Conservation (phyloP, 441 rosid species). For the Euphorbia celastroides region DNA sequence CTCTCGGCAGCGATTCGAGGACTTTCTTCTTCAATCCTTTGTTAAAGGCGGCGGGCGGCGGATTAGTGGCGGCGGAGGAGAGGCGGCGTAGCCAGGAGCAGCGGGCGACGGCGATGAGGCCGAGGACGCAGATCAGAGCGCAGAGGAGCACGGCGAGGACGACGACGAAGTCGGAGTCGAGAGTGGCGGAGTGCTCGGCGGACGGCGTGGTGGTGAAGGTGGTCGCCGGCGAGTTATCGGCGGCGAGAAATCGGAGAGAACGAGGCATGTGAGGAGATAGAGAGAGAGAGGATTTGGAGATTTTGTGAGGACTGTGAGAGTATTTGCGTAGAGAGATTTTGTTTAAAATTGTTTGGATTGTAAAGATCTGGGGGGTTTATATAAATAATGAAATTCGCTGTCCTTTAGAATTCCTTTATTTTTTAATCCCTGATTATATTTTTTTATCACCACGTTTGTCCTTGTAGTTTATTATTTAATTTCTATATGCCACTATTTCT, state of each 20-base stretch:
- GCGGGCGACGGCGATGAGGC: constrained; percentile 69
- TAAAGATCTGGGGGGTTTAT: constrained; percentile 13
- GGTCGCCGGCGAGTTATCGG: constrained; percentile 29
- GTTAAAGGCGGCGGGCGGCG: constrained; percentile 29
- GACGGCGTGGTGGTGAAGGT: constrained; percentile 18
- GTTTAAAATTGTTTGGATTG: too few relatives aligned
- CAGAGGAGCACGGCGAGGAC: constrained; percentile 89
- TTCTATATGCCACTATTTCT: not conserved
- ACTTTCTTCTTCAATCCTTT: constrained; percentile 84
- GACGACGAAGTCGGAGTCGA: constrained; percentile 76
- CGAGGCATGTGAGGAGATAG: constrained; percentile 43
- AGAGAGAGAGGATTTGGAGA: not conserved
- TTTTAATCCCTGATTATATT: not conserved
- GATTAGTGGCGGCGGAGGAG: constrained; percentile 10
- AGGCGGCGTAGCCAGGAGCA: constrained; percentile 73
- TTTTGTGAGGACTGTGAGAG: not conserved
- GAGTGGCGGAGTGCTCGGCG: constrained; percentile 27
- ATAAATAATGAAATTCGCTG: not conserved
- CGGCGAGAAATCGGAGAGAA: constrained; percentile 39
- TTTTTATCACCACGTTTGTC: not conserved
- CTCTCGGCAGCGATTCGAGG: constrained; percentile 68
- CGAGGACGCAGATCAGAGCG: constrained; percentile 84
- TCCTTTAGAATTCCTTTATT: not conserved
- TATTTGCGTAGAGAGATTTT: too few relatives aligned
- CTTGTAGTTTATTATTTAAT: not conserved